These are phyloP conservation scores for Fragaria iinumae DNA, from an alignment of 306 rosid genomes.

Conservation along the genomic window DNA sequence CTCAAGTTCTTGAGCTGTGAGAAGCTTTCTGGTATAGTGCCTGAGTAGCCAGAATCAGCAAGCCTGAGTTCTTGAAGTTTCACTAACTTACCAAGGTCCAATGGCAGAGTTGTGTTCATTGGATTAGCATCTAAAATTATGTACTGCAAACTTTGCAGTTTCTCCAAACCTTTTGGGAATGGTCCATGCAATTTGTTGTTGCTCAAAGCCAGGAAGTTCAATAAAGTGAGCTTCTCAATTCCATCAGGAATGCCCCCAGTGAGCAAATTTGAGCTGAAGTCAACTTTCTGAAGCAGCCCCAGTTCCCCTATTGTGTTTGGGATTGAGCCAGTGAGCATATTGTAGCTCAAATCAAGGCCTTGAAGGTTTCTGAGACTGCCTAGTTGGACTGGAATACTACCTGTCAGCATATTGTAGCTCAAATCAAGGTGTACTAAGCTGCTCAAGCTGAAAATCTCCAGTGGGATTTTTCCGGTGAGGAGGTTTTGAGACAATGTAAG, in stretches of 20 bases:
- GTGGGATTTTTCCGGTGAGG: constrained; percentile 36
- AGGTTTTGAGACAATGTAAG: constrained; percentile 56
- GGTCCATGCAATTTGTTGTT: constrained; percentile 36
- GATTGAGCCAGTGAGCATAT: constrained; percentile 39
- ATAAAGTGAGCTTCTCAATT: constrained; percentile 26
- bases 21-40: constrained; percentile 42
- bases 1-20: constrained; percentile 39
- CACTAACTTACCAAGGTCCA: constrained; percentile 35
- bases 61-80: constrained; percentile 54
- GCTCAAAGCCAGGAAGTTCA: constrained; percentile 48
- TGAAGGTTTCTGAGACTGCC: constrained; percentile 43
- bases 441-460: constrained; percentile 26
- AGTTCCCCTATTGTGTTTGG: constrained; percentile 42
- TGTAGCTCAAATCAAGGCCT: constrained; percentile 55
- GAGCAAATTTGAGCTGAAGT: constrained; percentile 50
- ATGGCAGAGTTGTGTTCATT: constrained; percentile 37
- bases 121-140: constrained; percentile 53
- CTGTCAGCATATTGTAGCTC: constrained; percentile 49
- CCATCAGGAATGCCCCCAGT: constrained; percentile 35
- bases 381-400: constrained; percentile 32
- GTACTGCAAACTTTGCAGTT: constrained; percentile 48
- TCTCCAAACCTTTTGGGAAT: constrained; percentile 39
- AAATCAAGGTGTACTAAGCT: constrained; percentile 49
- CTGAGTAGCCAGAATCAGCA: constrained; percentile 44
- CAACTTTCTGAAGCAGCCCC: constrained; percentile 49